Evolutionary conservation across 2,329 filamentous ascomycete genomes (phyloP), one percentile per base, ranked within the genome.

Genomic region (Cryphonectria naterciae): DNA sequence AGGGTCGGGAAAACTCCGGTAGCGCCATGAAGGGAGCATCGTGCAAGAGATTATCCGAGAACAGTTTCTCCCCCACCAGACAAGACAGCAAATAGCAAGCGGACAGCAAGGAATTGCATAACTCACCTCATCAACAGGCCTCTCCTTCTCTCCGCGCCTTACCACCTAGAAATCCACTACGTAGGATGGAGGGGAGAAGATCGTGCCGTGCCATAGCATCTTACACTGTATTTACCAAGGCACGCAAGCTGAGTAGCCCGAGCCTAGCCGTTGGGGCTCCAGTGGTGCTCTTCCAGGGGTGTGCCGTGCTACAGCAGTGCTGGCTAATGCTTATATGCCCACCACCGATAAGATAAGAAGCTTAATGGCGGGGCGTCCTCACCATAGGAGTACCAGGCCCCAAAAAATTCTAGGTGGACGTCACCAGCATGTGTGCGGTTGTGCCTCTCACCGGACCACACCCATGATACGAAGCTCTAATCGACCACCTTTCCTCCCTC

Each of bases 311-410:
- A 15, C 41, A 19, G 15, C n/a, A 28, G 52, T 56, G 19, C 52
- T 10, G 52, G 39, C 39, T 39, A 46, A 46, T 46, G n/a, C 43
- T 5, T n/a, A 2, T 6, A 22, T 19, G 35, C 41, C 41, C 37
- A 32, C 25, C 63, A 17, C 28, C 63, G 63, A 65, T 65, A 65
- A 65, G 63, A 49, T 49, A 65, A 65, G 63, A 43, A 58, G 46
- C 46, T 49, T 39, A 37, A 66, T 58, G 68, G 65, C 63, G 61
- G 61, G 68, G 64, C n/a, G 19, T 41, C 39, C 46, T 49, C 46
- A n/a, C 46, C 22, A 49, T 11, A 49, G 46, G 22, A 22, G 46
- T 49, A 22, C 19, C 68, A 46, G 68, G 37, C 49, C 37, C 37
- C n/a, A 43, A 43, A n/a, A 63, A 19, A 32, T 52, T 62, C 65